phyloP scores from a whole-genome alignment of 2,329 filamentous ascomycete species.

The Chalara sp. region DNA sequence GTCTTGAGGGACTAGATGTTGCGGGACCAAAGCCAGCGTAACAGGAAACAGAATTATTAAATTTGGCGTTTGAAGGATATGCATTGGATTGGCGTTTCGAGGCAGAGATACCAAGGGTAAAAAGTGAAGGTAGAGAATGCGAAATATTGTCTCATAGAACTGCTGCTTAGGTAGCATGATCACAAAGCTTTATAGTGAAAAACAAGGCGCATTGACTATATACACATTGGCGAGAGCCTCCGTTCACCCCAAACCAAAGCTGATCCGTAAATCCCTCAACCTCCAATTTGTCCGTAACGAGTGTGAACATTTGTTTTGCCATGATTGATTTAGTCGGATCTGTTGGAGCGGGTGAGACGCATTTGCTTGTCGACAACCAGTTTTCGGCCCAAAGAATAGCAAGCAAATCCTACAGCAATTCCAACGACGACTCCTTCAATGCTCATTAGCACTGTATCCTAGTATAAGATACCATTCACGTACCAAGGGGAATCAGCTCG shows the following conservation, averaged over 20 bases:
- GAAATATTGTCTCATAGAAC: constrained; percentile 1
- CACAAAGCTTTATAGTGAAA: too few species aligned
- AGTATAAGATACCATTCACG: constrained; percentile 26
- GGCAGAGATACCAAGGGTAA: not conserved
- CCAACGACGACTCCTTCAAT: constrained; percentile 67
- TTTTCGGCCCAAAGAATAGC: constrained; percentile 78
- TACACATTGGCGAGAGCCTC: too few species aligned
- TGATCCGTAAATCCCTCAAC: too few species aligned
- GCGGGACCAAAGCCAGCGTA: constrained; percentile 80
- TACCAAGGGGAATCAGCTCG: constrained; percentile 93
- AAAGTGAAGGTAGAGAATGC: not conserved
- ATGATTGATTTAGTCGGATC: constrained; percentile 20
- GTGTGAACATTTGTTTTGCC: too few species aligned
- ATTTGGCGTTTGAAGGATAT: not conserved
- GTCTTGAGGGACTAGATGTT: constrained; percentile 85
- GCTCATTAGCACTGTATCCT: too few species aligned
- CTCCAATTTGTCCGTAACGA: too few species aligned
- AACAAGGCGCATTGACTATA: too few species aligned
- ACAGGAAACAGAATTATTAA: constrained; percentile 18
- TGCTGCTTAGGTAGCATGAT: too few species aligned
- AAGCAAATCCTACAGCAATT: constrained; percentile 74
- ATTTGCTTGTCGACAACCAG: constrained; percentile 87
- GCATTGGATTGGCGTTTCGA: constrained; percentile 16
- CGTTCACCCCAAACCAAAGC: too few species aligned
- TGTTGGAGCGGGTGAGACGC: constrained; percentile 67